Base-by-base conservation (phyloP, 1,139 yeast species). In the Sugiyamaella pinicola region DNA sequence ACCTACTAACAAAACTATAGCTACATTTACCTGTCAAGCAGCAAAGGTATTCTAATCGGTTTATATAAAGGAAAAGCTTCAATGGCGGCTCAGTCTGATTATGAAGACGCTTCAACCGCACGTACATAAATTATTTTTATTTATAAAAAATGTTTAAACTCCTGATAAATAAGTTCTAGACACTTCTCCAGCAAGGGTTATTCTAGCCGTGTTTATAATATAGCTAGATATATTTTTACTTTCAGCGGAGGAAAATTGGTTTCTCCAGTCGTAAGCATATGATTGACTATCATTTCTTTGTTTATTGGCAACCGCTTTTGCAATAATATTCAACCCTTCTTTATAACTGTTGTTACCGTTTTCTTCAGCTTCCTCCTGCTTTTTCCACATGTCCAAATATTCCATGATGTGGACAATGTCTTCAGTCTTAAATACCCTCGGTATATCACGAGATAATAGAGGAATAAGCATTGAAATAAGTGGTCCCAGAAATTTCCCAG, bases 381-480 rank as follows among this genome's bases (percentile, higher is more conserved):
- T 58, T 58, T 79, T 81, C 69, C 73, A 81, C 40, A 67, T 67
- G 59, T 81, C 82, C 31, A 81, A 66, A 29, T 79, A 72, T 53
- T 77, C 80, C 22, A 81, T 74, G 28, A 81, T 68, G 15, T 74
- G 66, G 19, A 80, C 72, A 50, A 80, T 66, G 51, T 80, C 83
- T 1, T 78, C 18, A 2, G 59, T 47, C 12, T 52, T 53, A 50
- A 65, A 60, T 21, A 62, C 58, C 8, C 60, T 52, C 3, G 61
- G 61, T 21, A 47, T 52, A 2, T 57, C 52, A 18, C 15, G 39
- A 8, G 57, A 52, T 21, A 63, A 51, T 35, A 64, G 52, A 9
- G 63, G 62, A 22, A 59, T 44, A 5, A 59, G 52, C 75, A 54
- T 75, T 62, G 61, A 71, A 69, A 62, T 75, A 69, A 67, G 58